These are phyloP conservation scores for Plenodomus biglobosus DNA, from an alignment of 2,329 filamentous ascomycete species.

Conservation along the genomic window DNA sequence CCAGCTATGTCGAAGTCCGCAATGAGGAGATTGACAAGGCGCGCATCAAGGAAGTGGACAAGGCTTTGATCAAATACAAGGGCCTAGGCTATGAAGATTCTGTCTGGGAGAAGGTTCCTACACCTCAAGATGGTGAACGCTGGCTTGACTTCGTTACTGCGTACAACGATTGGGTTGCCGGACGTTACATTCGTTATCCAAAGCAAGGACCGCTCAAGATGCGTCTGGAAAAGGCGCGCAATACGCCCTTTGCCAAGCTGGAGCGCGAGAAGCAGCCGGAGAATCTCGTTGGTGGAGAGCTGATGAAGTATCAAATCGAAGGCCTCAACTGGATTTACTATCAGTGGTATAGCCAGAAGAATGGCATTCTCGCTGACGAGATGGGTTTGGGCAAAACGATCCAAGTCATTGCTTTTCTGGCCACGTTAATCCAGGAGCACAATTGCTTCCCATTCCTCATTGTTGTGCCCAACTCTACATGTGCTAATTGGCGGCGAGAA, in stretches of 20 bases:
- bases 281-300: constrained; percentile 71
- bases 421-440: constrained; percentile 63
- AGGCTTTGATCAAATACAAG: constrained; percentile 86
- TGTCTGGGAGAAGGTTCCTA: constrained; percentile 84
- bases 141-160: constrained; percentile 81
- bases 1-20: constrained; percentile 58
- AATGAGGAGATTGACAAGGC: constrained; percentile 70
- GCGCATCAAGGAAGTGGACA: constrained; percentile 70
- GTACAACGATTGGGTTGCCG: constrained; percentile 82
- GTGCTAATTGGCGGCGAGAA: constrained; percentile 95
- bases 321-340: constrained; percentile 94
- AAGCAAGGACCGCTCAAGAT: constrained; percentile 60
- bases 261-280: constrained; percentile 72
- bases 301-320: constrained; percentile 93
- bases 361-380: constrained; percentile 91
- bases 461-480: constrained; percentile 92
- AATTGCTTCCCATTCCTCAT: constrained; percentile 89
- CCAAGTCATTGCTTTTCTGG: constrained; percentile 82
- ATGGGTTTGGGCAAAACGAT: constrained; percentile 99
- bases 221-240: constrained; percentile 68
- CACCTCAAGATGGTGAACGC: constrained; percentile 62
- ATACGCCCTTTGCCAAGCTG: constrained; percentile 65
- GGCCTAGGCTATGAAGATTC: constrained; percentile 87
- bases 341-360: constrained; percentile 80
- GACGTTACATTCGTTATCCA: constrained; percentile 69